phyloP scores from a whole-genome alignment of 2,329 filamentous ascomycete species.

The Colletotrichum coccodes region DNA sequence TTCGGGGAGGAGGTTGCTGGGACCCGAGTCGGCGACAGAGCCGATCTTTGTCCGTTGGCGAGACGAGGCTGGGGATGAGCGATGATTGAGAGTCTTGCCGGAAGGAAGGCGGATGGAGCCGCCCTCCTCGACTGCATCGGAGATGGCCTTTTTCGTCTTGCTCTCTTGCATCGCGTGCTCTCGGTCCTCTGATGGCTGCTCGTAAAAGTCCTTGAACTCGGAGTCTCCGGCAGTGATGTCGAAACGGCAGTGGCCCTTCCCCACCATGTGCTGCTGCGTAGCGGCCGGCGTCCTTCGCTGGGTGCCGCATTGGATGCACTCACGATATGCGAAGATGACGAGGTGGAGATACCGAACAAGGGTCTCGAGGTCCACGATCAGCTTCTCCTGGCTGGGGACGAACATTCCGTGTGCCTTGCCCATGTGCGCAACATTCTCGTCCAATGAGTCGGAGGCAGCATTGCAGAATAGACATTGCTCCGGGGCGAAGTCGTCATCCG shows the following conservation, averaged over 20 bases:
- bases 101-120: conserved; percentile 46
- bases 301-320: conserved; percentile 62
- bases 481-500: conserved; percentile 36
- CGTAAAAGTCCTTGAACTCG: conserved; percentile 54
- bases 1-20: background rate
- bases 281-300: conserved; percentile 53
- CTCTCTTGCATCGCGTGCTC: background rate
- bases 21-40: background rate
- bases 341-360: conserved; percentile 59
- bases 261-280: conserved; percentile 61
- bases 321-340: conserved; percentile 57
- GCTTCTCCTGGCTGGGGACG: conserved; percentile 48
- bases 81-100: conserved; percentile 45
- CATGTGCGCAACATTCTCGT: conserved; percentile 59
- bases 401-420: conserved; percentile 56
- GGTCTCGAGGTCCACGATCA: conserved; percentile 57
- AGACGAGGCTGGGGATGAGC: conserved; percentile 26
- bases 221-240: conserved; percentile 46
- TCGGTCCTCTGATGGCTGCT: conserved; percentile 34
- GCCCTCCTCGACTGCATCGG: conserved; percentile 36
- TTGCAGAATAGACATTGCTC: conserved; percentile 56
- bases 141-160: background rate
- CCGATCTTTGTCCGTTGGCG: background rate
- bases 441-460: conserved; percentile 39
- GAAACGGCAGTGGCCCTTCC: conserved; percentile 58